These are phyloP conservation scores for Cladosporium sp. DNA, from an alignment of 2,329 filamentous ascomycete genomes.

Conservation along the genomic window DNA sequence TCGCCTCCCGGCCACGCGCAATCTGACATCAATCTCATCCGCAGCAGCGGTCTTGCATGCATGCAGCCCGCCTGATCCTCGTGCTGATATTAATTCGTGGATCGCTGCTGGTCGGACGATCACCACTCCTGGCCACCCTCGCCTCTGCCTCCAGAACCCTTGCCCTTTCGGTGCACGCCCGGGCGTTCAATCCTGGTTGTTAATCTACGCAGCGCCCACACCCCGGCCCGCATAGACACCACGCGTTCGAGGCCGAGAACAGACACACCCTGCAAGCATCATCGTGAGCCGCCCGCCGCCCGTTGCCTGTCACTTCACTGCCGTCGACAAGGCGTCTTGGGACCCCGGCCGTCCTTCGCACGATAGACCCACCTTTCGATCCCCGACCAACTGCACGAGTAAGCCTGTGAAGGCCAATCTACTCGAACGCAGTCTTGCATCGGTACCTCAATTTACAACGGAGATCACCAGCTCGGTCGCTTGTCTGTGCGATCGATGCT, in stretches of 20 bases:
- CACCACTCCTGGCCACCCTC: slow-evolving; percentile 21
- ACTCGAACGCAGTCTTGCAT: slow-evolving; percentile 18
- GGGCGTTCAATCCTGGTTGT: slow-evolving; percentile 16
- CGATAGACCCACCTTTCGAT: slow-evolving; percentile 18
- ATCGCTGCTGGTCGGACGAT: slow-evolving; percentile 21
- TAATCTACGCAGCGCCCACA: slow-evolving; percentile 24
- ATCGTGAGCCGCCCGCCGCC: slow-evolving; percentile 27
- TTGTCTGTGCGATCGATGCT: slow-evolving; percentile 19
- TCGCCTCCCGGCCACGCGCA: slow-evolving; percentile 19
- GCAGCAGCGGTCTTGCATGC: slow-evolving; percentile 19
- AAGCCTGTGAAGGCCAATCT: slow-evolving; percentile 21
- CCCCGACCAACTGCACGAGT: slow-evolving; percentile 17
- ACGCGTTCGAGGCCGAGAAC: slow-evolving; percentile 28
- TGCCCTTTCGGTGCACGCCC: slow-evolving; percentile 19
- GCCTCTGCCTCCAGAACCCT: slow-evolving; percentile 14
- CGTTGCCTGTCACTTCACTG: slow-evolving; percentile 30
- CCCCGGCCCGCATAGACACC: slow-evolving; percentile 30
- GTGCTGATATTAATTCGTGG: slow-evolving; percentile 4
- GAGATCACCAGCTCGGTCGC: slow-evolving; percentile 19
- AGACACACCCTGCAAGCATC: slow-evolving; percentile 21
- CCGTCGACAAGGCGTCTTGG: slow-evolving; percentile 24
- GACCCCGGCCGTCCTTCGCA: slow-evolving; percentile 24
- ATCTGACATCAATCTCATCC: slow-evolving; percentile 22
- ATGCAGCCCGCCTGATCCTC: slow-evolving; percentile 18
- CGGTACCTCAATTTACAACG: slow-evolving; percentile 21